Percentiles rank a stretch among this genome's conserved stretches.
phyloP scores from a whole-genome alignment of 2,329 filamentous ascomycete genomes.

The Arthrobotrys musiformis region DNA sequence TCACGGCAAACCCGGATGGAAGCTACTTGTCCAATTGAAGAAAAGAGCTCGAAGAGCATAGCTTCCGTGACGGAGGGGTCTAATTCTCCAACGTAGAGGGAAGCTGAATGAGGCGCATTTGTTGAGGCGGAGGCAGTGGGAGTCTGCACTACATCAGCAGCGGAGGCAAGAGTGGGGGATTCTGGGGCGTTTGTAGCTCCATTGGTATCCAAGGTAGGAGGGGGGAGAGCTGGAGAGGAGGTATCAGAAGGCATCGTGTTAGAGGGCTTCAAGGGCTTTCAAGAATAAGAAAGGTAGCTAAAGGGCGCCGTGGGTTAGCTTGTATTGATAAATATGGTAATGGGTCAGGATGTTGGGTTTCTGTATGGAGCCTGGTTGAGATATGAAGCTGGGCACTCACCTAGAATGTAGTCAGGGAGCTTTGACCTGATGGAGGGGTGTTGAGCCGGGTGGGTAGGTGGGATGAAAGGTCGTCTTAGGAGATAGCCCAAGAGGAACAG shows the following conservation, averaged over 20 bases:
- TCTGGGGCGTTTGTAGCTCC: constrained; percentile 69
- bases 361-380: background rate
- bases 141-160: constrained; percentile 64
- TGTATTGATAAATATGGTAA: background rate
- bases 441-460: background rate
- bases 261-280: constrained; percentile 4
- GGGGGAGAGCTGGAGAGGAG: constrained; percentile 73
- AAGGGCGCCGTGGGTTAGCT: background rate
- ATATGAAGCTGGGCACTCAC: background rate
- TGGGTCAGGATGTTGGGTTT: background rate
- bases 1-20: constrained; percentile 99
- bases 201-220: constrained; percentile 78
- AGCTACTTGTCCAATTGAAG: constrained; percentile 96
- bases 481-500: background rate
- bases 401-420: background rate
- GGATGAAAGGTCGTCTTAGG: background rate
- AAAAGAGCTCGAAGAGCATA: constrained; percentile 99
- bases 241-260: constrained; percentile 72
- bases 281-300: background rate
- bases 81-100: constrained; percentile 98
- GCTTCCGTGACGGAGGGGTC: constrained; percentile 98
- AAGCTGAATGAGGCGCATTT: constrained; percentile 82
- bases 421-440: background rate
- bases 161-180: constrained; percentile 71
- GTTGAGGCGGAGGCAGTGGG: constrained; percentile 75